Percentiles rank a stretch among this genome's conserved stretches.
phyloP scores from a whole-genome alignment of 345 rosid genomes.

The Eucalyptus dawsonii region DNA sequence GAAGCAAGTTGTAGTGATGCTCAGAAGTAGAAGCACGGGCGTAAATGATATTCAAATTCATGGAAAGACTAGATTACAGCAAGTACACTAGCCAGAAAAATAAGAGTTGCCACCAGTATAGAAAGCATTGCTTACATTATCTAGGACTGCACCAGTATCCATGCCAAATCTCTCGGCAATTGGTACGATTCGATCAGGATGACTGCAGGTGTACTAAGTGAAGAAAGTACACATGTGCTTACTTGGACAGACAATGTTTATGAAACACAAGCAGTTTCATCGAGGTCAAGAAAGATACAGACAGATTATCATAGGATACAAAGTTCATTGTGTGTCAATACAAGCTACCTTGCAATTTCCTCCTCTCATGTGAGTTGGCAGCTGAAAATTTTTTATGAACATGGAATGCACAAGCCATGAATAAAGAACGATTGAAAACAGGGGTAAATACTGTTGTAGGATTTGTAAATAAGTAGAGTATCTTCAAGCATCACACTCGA shows the following conservation, averaged over 20 bases:
- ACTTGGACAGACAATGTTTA: rapidly evolving
- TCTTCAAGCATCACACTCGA: background rate
- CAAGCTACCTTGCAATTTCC: background rate
- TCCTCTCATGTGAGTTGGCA: background rate
- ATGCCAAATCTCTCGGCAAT: background rate
- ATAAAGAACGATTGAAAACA: too few species aligned
- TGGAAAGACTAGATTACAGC: background rate
- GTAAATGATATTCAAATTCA: background rate
- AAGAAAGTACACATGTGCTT: background rate
- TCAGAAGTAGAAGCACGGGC: background rate
- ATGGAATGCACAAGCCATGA: too few species aligned
- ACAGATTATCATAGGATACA: background rate
- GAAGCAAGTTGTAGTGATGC: background rate
- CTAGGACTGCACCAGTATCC: background rate
- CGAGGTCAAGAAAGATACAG: background rate
- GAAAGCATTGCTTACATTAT: background rate
- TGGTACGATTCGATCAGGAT: rapidly evolving
- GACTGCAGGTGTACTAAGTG: background rate
- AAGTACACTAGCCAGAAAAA: background rate
- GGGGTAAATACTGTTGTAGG: background rate
- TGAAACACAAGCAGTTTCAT: background rate
- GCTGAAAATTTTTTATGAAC: too few species aligned
- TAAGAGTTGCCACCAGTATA: background rate
- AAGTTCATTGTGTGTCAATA: background rate
- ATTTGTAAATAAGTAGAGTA: background rate